Conservation (phyloP, 768 basidiomycete species). For the Fomitopsis serialis region DNA sequence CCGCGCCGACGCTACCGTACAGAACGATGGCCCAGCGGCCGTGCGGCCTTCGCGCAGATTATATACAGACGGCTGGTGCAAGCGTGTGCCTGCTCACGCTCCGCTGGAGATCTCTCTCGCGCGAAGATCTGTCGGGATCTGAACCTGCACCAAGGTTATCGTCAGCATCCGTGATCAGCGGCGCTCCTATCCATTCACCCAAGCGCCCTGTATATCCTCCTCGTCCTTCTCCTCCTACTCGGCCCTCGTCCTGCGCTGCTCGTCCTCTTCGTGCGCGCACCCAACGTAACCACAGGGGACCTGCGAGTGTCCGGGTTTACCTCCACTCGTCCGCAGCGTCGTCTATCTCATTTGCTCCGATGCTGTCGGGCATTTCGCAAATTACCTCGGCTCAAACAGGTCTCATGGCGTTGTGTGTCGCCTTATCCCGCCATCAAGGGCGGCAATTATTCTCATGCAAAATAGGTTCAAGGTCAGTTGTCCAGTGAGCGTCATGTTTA, state of each 20-base stretch:
- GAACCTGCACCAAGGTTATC: neutral
- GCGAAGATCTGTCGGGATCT: neutral
- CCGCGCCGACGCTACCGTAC: neutral
- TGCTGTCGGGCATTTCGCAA: neutral
- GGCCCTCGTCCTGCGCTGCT: neutral
- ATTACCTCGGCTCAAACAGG: neutral
- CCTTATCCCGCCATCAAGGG: neutral
- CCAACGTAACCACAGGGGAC: neutral
- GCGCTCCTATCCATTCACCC: neutral
- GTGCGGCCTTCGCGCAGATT: neutral
- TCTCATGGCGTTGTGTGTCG: neutral
- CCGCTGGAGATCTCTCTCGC: neutral
- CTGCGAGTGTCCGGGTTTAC: neutral
- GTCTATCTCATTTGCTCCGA: neutral
- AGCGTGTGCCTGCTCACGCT: neutral
- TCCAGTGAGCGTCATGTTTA: neutral
- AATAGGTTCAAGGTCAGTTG: neutral
- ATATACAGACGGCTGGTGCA: neutral
- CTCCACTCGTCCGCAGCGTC: neutral
- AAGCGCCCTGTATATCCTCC: conserved; percentile 14
- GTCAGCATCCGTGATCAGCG: conserved; percentile 18
- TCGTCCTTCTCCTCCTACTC: conserved; percentile 2
- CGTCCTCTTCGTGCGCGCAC: neutral
- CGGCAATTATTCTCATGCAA: neutral
- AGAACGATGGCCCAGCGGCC: neutral